phyloP scores from a whole-genome alignment of 2,329 filamentous ascomycete species.

The Talaromyces sp. region DNA sequence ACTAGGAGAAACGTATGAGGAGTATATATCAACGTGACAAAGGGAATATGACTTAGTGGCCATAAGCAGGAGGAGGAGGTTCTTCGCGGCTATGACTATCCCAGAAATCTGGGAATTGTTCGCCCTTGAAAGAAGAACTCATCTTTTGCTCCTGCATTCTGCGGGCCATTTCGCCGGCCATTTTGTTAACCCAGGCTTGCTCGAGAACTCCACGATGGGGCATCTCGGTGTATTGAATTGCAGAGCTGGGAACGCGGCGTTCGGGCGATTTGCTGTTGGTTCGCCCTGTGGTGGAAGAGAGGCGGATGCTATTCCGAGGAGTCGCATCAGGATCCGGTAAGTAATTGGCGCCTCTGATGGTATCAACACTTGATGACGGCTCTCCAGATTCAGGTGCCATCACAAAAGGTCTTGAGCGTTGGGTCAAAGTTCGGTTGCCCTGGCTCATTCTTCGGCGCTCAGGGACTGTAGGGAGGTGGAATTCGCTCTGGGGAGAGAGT shows the following conservation, averaged over 20 bases:
- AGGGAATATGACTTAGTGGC: slow-evolving; percentile 23
- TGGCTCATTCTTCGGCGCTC: slow-evolving; percentile 26
- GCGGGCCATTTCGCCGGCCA: slow-evolving; percentile 81
- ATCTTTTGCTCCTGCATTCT: slow-evolving; percentile 81
- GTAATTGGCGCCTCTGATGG: slow-evolving; percentile 7
- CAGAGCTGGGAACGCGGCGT: slow-evolving; percentile 23
- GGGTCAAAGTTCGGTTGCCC: slow-evolving; percentile 19
- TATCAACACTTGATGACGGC: slow-evolving; percentile 18
- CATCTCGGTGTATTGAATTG: slow-evolving; percentile 27
- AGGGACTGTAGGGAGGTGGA: slow-evolving; percentile 27
- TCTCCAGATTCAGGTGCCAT: slow-evolving; percentile 18
- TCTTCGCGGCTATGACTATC: slow-evolving; percentile 30
- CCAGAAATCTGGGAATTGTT: slow-evolving; percentile 31
- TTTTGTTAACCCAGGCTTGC: slow-evolving; percentile 52
- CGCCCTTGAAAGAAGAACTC: slow-evolving; percentile 23
- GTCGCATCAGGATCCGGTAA: slow-evolving; percentile 26
- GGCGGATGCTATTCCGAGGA: slow-evolving; percentile 24
- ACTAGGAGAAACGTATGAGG: slow-evolving; percentile 9
- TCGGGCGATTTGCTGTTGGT: slow-evolving; percentile 15
- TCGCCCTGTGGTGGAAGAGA: slow-evolving; percentile 5
- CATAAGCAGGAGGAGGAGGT: slow-evolving; percentile 40
- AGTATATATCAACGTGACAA: not conserved
- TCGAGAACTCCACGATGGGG: slow-evolving; percentile 25
- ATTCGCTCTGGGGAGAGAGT: slow-evolving; percentile 36
- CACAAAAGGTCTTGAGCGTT: slow-evolving; percentile 18